phyloP scores from a whole-genome alignment of 73 alveolate species.

The Effrenium voratum region DNA sequence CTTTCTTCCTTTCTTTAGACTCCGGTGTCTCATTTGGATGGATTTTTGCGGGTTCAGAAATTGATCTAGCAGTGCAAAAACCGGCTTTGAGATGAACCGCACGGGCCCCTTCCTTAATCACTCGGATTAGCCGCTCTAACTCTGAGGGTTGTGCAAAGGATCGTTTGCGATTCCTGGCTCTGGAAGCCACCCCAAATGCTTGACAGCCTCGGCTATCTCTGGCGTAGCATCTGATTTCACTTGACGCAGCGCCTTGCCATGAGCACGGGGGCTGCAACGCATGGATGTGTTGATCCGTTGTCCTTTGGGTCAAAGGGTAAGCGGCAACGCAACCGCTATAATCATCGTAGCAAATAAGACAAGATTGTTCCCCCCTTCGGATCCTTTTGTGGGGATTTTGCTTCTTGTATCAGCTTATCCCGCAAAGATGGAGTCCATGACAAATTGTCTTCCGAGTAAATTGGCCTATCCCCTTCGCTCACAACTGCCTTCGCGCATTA shows the following conservation, averaged over 20 bases:
- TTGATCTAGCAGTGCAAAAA: not conserved
- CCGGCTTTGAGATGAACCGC: not conserved
- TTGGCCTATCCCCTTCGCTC: not conserved
- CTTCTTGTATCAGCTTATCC: not conserved
- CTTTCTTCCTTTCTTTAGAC: not conserved
- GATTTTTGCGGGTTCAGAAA: not conserved
- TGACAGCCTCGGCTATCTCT: not conserved
- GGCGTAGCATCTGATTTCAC: slow-evolving; percentile 25
- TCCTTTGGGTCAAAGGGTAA: not conserved
- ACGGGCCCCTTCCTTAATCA: not conserved
- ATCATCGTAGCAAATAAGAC: not conserved
- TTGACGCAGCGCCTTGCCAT: not conserved
- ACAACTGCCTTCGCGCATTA: not conserved
- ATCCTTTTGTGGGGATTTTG: slow-evolving; percentile 1
- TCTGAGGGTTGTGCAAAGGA: not conserved
- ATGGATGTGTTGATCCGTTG: not conserved
- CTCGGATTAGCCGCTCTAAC: not conserved
- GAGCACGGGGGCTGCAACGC: not conserved
- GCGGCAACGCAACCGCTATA: slow-evolving; percentile 1
- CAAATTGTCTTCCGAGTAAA: not conserved
- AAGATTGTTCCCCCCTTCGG: slow-evolving; percentile 54
- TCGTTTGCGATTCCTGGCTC: not conserved
- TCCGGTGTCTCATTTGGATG: not conserved
- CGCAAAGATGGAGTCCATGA: not conserved
- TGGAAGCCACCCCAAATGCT: slow-evolving; percentile 33